Conservation (phyloP, 2,329 filamentous ascomycete genomes). For the Calycina herbarum region DNA sequence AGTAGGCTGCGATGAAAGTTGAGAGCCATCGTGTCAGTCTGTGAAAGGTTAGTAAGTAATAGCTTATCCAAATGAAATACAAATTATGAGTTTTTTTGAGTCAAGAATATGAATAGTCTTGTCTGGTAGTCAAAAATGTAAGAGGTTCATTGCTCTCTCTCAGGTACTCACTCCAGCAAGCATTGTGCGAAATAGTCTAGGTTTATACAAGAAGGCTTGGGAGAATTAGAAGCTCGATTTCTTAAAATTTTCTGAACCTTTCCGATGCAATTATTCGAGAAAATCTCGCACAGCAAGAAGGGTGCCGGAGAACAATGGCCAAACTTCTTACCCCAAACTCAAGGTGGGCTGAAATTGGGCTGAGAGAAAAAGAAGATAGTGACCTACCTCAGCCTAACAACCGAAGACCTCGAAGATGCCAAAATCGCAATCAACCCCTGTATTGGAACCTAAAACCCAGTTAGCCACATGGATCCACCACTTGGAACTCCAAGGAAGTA, state of each 20-base stretch:
- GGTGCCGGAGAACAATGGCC: no score
- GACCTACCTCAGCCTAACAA: slow-evolving; percentile 31
- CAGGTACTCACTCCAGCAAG: no score
- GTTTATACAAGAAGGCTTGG: background rate
- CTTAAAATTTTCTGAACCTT: no score
- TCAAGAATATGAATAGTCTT: no score
- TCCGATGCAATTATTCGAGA: background rate
- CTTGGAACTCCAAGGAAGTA: background rate
- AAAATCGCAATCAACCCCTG: slow-evolving; percentile 33
- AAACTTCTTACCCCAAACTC: no score
- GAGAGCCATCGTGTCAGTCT: slow-evolving; percentile 59
- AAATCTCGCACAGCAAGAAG: background rate
- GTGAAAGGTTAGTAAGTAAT: slow-evolving; percentile 10
- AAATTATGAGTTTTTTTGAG: background rate
- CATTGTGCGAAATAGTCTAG: background rate
- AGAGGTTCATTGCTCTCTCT: no score
- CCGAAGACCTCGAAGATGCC: slow-evolving; percentile 30
- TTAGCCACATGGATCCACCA: slow-evolving; percentile 9
- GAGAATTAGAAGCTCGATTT: no score
- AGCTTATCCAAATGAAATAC: background rate
- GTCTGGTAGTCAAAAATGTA: no score
- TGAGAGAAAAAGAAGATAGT: slow-evolving; percentile 1
- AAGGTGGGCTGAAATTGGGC: no score
- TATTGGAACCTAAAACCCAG: slow-evolving; percentile 37
- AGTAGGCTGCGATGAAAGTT: slow-evolving; percentile 58